Base-by-base conservation (phyloP, 2,329 filamentous ascomycete species). In the Stachybotrys chlorohalonatus region DNA sequence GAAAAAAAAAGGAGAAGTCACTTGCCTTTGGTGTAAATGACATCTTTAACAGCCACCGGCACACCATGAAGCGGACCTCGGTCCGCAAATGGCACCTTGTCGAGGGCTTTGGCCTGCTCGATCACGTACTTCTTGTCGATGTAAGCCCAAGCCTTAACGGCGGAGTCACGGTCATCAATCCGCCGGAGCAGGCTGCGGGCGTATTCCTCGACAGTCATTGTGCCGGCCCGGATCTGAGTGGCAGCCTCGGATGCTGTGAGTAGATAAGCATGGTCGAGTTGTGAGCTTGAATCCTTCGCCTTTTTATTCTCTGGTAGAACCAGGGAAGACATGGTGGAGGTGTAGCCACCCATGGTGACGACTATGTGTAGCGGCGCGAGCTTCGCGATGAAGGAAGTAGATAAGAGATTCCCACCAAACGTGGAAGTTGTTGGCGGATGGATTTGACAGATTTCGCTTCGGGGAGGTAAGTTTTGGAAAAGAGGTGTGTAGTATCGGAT, bases 21-120 rank as follows among this genome's bases (percentile, higher is more conserved):
- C 53, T 52, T 16, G 73, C 75, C 75, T 63, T 78, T 79, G 1
- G 75, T 83, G 62, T 71, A 74, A 57, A 83, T 79, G 6, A 83
- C 72, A 69, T 84, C 81, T 60, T 84, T 84, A 3, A 84, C 71
- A 1, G 70, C 81, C 9, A 84, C 67, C 1, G 77, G 45, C 56
- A 59, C 11, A 16, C 56, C 56, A 31, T 57, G 56, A 8, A 57
- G 52, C 7, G 56, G 56, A 1, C 54, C 56, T 47, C 56, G n/a
- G 51, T 55, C 32, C n/a, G 53, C 42, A 13, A 17, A n/a, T 3
- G 56, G 56, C 6, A 54, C 31, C 17, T 51, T 46, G 59, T 84
- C 81, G 1, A 84, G 71, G 15, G 64, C 64, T 47, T 66, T 69
- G 1, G 81, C 81, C 53, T 77, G 73, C 16, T 67, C 59, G 2